phyloP scores from a whole-genome alignment of 139 green algal genomes.

The Limnomonas spitsbergensis region DNA sequence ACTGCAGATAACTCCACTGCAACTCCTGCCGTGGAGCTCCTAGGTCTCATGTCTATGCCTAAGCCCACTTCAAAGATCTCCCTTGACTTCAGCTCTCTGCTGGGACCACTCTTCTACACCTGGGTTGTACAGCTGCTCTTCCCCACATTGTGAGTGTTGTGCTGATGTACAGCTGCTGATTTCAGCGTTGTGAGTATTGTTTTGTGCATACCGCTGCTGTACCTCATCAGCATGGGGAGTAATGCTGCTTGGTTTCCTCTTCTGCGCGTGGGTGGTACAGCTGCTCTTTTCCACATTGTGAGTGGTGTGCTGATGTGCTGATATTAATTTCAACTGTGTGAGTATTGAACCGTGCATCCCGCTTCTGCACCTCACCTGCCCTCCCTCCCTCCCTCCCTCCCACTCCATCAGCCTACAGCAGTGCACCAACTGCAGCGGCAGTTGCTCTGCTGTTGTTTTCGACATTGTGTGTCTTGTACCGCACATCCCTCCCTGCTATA shows the following conservation, averaged over 20 bases:
- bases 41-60: slow-evolving; percentile 38
- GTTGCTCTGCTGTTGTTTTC: slow-evolving; percentile 78
- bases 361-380: slow-evolving; percentile 70
- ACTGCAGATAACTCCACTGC: neutral
- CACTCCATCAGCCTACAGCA: too few species aligned
- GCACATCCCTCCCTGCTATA: too few species aligned
- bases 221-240: slow-evolving; percentile 71
- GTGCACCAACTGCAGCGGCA: slow-evolving; percentile 75
- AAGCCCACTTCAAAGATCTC: slow-evolving; percentile 51
- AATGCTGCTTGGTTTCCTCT: slow-evolving; percentile 78
- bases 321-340: too few species aligned
- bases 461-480: too few species aligned
- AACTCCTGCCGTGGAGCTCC: neutral
- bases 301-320: too few species aligned
- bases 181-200: slow-evolving; percentile 9
- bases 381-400: too few species aligned
- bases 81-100: slow-evolving; percentile 72
- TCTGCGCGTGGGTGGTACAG: slow-evolving; percentile 79
- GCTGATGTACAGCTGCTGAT: too few species aligned
- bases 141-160: slow-evolving; percentile 60
- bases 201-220: slow-evolving; percentile 45
- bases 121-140: slow-evolving; percentile 82
- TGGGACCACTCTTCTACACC: slow-evolving; percentile 80
- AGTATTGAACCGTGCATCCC: slow-evolving; percentile 23
- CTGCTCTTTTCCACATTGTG: slow-evolving; percentile 77